These are phyloP conservation scores for Candida glucosophila DNA, from an alignment of 1,139 yeast species.

Conservation along the genomic window DNA sequence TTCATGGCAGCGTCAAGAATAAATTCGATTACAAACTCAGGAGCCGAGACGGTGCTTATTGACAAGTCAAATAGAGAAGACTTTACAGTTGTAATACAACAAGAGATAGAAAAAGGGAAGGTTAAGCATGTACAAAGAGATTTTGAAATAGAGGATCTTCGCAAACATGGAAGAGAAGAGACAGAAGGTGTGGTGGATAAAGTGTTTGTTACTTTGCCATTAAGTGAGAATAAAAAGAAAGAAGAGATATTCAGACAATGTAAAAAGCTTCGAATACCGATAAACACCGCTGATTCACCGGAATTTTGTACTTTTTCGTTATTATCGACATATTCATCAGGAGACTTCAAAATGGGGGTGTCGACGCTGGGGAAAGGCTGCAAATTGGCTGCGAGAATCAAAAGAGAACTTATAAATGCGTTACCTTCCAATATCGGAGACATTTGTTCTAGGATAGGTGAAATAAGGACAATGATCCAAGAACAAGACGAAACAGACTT, in stretches of 20 bases:
- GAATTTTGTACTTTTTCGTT: constrained; percentile 69
- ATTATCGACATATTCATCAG: constrained; percentile 62
- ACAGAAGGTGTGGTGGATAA: constrained; percentile 63
- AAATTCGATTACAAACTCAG: constrained; percentile 39
- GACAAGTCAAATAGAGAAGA: constrained; percentile 11
- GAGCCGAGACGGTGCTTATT: constrained; percentile 51
- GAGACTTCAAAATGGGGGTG: constrained; percentile 74
- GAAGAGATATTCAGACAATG: constrained; percentile 41
- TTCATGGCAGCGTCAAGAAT: constrained; percentile 30
- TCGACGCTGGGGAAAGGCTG: constrained; percentile 90
- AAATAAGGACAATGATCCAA: constrained; percentile 49
- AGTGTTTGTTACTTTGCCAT: constrained; percentile 54
- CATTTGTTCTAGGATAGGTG: constrained; percentile 63
- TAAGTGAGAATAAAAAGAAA: constrained; percentile 18
- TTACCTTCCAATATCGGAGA: constrained; percentile 66
- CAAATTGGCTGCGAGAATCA: constrained; percentile 71
- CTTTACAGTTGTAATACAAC: constrained; percentile 15
- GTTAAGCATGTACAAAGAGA: constrained; percentile 23
- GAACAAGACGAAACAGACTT: constrained; percentile 38
- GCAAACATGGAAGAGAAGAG: constrained; percentile 51
- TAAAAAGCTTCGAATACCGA: constrained; percentile 59
- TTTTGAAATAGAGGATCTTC: constrained; percentile 29
- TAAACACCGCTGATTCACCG: constrained; percentile 70
- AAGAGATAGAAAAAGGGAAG: constrained; percentile 12
- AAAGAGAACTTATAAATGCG: constrained; percentile 58